Conservation (phyloP, 495 filamentous ascomycete genomes). For the Pseudoneurospora amorphoporcata region DNA sequence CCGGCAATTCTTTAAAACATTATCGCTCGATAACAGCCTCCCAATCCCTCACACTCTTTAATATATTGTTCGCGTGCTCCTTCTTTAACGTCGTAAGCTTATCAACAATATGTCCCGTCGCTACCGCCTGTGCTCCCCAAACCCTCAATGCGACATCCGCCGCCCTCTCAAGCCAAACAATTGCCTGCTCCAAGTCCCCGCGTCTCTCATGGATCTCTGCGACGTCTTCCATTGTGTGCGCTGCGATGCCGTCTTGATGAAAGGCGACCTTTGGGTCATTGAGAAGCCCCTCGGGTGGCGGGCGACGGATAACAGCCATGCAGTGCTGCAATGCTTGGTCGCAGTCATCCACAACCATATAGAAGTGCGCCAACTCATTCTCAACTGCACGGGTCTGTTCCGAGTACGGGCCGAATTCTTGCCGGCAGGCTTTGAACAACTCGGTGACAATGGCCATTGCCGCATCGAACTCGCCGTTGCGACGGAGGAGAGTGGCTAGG, state of each 20-base stretch:
- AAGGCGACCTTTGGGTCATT: constrained; percentile 2
- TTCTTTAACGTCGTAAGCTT: constrained; percentile 21
- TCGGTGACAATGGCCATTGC: constrained; percentile 20
- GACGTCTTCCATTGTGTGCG: constrained; percentile 25
- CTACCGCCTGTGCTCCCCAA: constrained; percentile 18
- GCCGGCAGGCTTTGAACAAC: constrained; percentile 15
- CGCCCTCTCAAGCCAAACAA: constrained; percentile 21
- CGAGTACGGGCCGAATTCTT: constrained; percentile 17
- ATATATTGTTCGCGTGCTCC: constrained; percentile 16
- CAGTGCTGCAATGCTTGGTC: constrained; percentile 19
- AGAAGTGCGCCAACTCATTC: constrained; percentile 23
- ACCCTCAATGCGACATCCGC: constrained; percentile 15
- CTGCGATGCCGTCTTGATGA: constrained; percentile 21
- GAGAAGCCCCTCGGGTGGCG: not conserved
- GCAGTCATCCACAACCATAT: constrained; percentile 17
- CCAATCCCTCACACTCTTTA: constrained; percentile 17
- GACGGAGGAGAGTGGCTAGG: constrained; percentile 22
- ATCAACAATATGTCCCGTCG: constrained; percentile 21
- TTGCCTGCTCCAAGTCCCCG: constrained; percentile 17
- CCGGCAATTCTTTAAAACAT: not conserved
- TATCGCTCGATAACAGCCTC: constrained; percentile 9
- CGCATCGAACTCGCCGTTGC: constrained; percentile 20
- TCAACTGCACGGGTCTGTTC: constrained; percentile 18
- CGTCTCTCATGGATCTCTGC: constrained; percentile 22
- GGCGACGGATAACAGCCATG: constrained; percentile 19